A percentile compares a stretch with the other conserved stretches of the same genome.
These are phyloP conservation scores for Nemania sp. DNA, from an alignment of 2,329 filamentous ascomycete species.

Conservation along the genomic window DNA sequence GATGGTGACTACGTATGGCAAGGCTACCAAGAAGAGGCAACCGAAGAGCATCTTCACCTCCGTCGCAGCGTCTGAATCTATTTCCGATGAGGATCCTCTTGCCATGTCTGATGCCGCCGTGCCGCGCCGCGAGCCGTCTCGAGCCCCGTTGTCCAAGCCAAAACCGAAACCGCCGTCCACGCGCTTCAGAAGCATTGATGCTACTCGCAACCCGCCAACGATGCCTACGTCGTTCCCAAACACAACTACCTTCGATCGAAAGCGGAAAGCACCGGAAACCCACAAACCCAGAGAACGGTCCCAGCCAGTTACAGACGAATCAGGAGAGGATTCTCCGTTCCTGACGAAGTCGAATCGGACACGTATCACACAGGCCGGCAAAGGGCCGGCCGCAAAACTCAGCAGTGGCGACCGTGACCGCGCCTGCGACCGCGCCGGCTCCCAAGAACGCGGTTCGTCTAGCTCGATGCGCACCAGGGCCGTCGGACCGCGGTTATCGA, in stretches of 20 bases:
- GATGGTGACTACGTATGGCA: constrained; percentile 37
- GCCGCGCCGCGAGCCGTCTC: constrained; percentile 26
- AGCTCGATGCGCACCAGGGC: constrained; percentile 32
- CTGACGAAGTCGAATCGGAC: constrained; percentile 30
- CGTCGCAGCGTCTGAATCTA: constrained; percentile 31
- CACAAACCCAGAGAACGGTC: constrained; percentile 31
- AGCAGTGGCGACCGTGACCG: constrained; percentile 20
- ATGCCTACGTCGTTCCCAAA: constrained; percentile 17
- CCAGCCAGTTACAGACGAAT: constrained; percentile 22
- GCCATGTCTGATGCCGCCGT: constrained; percentile 28
- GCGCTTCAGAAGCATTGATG: constrained; percentile 19
- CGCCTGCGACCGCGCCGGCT: constrained; percentile 19
- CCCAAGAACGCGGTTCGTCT: constrained; percentile 21
- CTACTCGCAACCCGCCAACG: constrained; percentile 14
- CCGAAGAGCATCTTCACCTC: constrained; percentile 33
- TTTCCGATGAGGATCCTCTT: constrained; percentile 36
- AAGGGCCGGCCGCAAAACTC: constrained; percentile 11
- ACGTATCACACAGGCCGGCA: constrained; percentile 28
- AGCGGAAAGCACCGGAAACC: constrained; percentile 39
- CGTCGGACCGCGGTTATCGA: constrained; percentile 33
- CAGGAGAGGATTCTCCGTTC: constrained; percentile 22
- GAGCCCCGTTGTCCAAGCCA: constrained; percentile 28
- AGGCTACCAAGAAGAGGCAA: constrained; percentile 32
- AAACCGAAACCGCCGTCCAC: constrained; percentile 23
- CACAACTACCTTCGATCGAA: constrained; percentile 30